These are phyloP conservation scores for Musa acuminata DNA, from an alignment of 176 grass and related monocot genomes.

Conservation along the genomic window DNA sequence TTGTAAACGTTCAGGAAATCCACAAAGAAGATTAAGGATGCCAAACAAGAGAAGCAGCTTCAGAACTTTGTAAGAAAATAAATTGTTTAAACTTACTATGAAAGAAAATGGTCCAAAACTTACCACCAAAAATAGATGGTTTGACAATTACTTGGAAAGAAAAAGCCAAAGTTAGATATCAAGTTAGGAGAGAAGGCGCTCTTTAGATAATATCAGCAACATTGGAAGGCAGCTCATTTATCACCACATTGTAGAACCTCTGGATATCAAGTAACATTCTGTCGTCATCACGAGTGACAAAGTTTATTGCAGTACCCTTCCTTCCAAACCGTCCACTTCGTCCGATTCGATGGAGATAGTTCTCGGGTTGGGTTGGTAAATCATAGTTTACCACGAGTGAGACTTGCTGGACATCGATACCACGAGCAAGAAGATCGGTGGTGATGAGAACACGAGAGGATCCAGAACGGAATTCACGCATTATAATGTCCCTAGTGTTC, in stretches of 20 bases:
- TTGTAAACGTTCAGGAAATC: too few species aligned
- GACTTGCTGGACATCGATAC: conserved; percentile 78
- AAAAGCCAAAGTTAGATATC: neutral
- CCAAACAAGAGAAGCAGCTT: too few species aligned
- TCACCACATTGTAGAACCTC: conserved; percentile 55
- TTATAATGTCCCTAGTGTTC: conserved; percentile 78
- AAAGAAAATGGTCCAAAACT: neutral
- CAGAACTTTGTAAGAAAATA: too few species aligned
- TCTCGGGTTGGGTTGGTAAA: conserved; percentile 64
- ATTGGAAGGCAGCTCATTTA: conserved; percentile 55
- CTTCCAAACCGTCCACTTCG: conserved; percentile 67
- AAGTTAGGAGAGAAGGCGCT: neutral
- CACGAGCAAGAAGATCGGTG: conserved; percentile 60
- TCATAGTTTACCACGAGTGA: conserved; percentile 65
- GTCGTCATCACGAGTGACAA: conserved; percentile 57
- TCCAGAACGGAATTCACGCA: conserved; percentile 70
- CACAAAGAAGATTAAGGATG: too few species aligned
- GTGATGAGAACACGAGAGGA: conserved; percentile 76
- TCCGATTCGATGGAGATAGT: conserved; percentile 64
- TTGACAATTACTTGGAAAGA: neutral
- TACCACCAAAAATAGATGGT: neutral
- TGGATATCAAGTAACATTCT: conserved; percentile 64
- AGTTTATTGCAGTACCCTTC: conserved; percentile 71
- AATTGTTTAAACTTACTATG: too few species aligned
- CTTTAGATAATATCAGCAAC: conserved; percentile 65